A percentile compares a stretch with the other conserved stretches of the same genome.
Conservation (phyloP, 1,284 basidiomycete species). For the Pseudozyma flocculosa region DNA sequence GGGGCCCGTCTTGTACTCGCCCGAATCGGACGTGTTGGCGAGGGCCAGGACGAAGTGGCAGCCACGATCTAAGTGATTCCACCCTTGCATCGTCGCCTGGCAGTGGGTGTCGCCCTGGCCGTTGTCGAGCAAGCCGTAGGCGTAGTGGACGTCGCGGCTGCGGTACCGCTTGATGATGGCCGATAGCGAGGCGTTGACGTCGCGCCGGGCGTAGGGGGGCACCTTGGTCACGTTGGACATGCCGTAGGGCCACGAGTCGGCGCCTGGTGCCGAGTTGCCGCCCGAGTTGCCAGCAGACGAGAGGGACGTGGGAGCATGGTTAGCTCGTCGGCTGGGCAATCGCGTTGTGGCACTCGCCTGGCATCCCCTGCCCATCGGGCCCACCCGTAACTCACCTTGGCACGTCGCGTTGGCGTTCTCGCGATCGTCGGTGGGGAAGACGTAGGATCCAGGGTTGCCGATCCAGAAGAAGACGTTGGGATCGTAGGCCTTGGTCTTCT, state of each 20-base stretch:
- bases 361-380: no score
- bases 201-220: constrained; percentile 34
- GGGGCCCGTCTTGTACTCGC: no score
- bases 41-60: constrained; percentile 34
- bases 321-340: no score
- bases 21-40: constrained; percentile 2
- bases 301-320: no score
- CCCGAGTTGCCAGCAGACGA: no score
- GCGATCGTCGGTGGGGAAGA: constrained; percentile 30
- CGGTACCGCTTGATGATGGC: constrained; percentile 29
- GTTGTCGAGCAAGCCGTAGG: constrained; percentile 48
- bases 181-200: constrained; percentile 25
- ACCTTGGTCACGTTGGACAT: constrained; percentile 25
- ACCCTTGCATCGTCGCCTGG: constrained; percentile 37
- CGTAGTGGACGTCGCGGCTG: constrained; percentile 42
- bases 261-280: no score
- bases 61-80: constrained; percentile 46
- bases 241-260: constrained; percentile 44
- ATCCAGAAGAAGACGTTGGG: constrained; percentile 42
- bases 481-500: constrained; percentile 41
- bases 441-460: constrained; percentile 50
- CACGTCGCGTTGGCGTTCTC: constrained; percentile 24
- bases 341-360: no score
- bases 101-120: constrained; percentile 49
- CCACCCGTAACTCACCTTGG: neutral